Evolutionary conservation across 176 grass and related monocot genomes (phyloP).

Genomic region (Zea luxurians): DNA sequence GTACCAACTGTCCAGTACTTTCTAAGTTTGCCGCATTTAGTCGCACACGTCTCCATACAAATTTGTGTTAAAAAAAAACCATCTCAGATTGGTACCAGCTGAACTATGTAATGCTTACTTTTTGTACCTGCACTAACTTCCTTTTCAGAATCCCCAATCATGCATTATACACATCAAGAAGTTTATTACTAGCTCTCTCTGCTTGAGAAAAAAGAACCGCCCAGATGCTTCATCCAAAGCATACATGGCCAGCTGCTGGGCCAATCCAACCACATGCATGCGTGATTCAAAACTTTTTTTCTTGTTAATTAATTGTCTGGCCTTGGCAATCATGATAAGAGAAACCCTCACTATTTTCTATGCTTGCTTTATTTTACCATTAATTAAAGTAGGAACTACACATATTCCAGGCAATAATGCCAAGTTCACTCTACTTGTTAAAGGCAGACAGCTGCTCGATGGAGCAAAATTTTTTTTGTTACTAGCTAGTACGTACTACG

Average conservation of each 20-base stretch:
- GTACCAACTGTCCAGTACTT: conserved; percentile 27
- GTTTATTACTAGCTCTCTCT: conserved; percentile 28
- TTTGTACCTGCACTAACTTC: conserved; percentile 23
- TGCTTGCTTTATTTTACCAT: conserved; percentile 44
- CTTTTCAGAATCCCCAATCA: conserved; percentile 42
- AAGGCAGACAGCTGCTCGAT: conserved; percentile 25
- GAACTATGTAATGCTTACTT: conserved; percentile 27
- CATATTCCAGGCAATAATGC: conserved; percentile 14
- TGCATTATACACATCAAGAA: conserved; percentile 31
- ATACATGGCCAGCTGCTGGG: not conserved
- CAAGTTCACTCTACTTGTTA: conserved; percentile 26
- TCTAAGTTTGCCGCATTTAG: conserved; percentile 29
- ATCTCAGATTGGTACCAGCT: conserved; percentile 1
- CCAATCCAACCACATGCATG: conserved; percentile 26
- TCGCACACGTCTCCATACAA: conserved; percentile 33
- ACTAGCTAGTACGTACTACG: conserved; percentile 14
- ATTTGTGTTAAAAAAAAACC: conserved; percentile 22
- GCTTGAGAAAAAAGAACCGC: not conserved
- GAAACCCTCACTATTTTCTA: conserved; percentile 15
- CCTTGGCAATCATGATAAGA: conserved; percentile 31
- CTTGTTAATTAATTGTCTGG: conserved; percentile 19
- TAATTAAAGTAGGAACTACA: conserved; percentile 35
- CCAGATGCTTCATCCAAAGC: conserved; percentile 46
- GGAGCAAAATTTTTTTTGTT: conserved; percentile 10
- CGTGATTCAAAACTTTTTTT: conserved; percentile 39